These are phyloP conservation scores for Tylopilus vinaceipallidus DNA, from an alignment of 768 basidiomycete species.

Conservation along the genomic window DNA sequence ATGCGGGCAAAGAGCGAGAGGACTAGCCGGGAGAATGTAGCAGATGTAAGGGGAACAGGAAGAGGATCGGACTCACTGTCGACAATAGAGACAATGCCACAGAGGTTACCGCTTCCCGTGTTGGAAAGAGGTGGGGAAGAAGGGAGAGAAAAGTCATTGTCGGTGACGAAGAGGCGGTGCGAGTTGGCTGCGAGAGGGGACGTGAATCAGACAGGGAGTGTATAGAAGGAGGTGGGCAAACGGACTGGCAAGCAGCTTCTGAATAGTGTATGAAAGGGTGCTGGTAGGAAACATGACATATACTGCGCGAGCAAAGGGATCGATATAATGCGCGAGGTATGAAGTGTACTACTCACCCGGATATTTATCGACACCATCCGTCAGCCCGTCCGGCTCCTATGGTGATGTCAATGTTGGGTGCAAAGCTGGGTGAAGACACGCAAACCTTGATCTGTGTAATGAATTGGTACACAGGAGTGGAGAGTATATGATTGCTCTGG, in stretches of 20 bases:
- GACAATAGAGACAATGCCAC: conserved; percentile 79
- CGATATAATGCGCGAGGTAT: background rate
- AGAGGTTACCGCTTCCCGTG: conserved; percentile 43
- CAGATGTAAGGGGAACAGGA: background rate
- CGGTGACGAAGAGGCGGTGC: conserved; percentile 76
- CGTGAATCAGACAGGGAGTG: conserved; percentile 4
- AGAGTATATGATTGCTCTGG: conserved; percentile 74
- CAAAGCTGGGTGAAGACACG: background rate
- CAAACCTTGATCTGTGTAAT: conserved; percentile 69
- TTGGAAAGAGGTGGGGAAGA: conserved; percentile 47
- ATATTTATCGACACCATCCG: conserved; percentile 76
- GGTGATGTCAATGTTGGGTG: conserved; percentile 1
- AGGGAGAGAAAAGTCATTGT: conserved; percentile 47
- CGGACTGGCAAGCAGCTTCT: conserved; percentile 82
- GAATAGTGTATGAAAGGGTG: conserved; percentile 65
- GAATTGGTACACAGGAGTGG: conserved; percentile 66
- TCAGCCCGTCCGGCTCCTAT: conserved; percentile 70
- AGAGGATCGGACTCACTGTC: conserved; percentile 53
- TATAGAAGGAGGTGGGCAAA: conserved; percentile 4
- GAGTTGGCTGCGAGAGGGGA: conserved; percentile 57
- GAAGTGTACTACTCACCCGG: conserved; percentile 47
- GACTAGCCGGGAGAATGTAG: conserved; percentile 40
- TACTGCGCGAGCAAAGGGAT: conserved; percentile 39
- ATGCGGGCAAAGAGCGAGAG: conserved; percentile 76
- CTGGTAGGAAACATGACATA: conserved; percentile 71